Percentiles rank a stretch among this genome's conserved stretches.
Conservation (phyloP, 441 rosid genomes). For the Eruca vesicaria region DNA sequence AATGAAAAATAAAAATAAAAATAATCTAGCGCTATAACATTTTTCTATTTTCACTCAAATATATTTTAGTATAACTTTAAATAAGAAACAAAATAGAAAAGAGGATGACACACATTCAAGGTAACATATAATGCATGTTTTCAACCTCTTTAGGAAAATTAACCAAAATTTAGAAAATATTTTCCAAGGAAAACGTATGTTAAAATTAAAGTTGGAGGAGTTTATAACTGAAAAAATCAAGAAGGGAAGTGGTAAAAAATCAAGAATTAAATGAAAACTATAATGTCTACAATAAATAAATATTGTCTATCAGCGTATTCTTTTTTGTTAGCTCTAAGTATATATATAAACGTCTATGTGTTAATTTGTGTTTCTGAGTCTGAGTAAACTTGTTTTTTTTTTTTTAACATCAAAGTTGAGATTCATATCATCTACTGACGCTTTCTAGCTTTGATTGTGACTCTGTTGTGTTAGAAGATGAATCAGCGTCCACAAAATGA, state of each 20-base stretch:
- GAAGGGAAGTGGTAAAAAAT: background rate
- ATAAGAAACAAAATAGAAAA: constrained; percentile 7
- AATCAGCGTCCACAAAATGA: constrained; percentile 18
- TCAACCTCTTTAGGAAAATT: background rate
- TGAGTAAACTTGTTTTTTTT: background rate
- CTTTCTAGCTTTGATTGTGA: constrained; percentile 3
- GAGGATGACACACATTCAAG: background rate
- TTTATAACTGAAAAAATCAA: constrained; percentile 18
- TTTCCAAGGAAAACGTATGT: background rate
- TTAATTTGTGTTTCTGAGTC: background rate
- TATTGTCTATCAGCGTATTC: background rate
- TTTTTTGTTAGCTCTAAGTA: too few relatives aligned
- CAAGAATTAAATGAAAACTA: background rate
- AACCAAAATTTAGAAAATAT: background rate
- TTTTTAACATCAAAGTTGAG: background rate
- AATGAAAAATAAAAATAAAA: too few relatives aligned
- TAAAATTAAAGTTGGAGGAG: constrained; percentile 4
- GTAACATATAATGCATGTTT: background rate
- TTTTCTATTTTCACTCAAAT: background rate
- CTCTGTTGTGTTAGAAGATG: constrained; percentile 5
- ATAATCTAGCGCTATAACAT: too few relatives aligned
- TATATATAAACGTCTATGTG: background rate
- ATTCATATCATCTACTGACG: background rate
- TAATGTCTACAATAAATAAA: background rate
- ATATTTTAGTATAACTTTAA: background rate